phyloP scores from a whole-genome alignment of 2,329 filamentous ascomycete genomes.

The Diaporthe sp. region DNA sequence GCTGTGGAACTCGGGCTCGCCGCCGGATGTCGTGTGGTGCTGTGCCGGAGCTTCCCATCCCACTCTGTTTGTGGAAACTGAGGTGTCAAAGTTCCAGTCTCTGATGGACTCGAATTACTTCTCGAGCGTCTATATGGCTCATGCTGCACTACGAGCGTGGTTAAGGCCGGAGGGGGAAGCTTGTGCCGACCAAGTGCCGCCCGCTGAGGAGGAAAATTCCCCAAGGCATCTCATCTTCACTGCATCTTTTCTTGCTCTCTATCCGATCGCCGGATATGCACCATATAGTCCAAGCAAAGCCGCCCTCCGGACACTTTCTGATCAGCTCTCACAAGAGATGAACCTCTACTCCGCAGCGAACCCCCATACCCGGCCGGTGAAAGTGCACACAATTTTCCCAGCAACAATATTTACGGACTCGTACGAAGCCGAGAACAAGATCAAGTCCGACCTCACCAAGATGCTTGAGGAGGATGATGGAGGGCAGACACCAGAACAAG shows the following conservation, averaged over 20 bases:
- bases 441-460: conserved; percentile 56
- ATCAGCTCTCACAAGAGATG: conserved; percentile 74
- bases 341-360: conserved; percentile 52
- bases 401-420: conserved; percentile 74
- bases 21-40: conserved; percentile 76
- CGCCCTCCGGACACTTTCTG: conserved; percentile 75
- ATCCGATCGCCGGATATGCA: conserved; percentile 74
- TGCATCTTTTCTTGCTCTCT: conserved; percentile 72
- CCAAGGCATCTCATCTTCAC: conserved; percentile 78
- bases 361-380: conserved; percentile 54
- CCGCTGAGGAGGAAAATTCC: conserved; percentile 62
- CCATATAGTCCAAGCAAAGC: conserved; percentile 78
- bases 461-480: conserved; percentile 54
- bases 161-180: conserved; percentile 40
- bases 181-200: not conserved
- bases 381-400: conserved; percentile 75
- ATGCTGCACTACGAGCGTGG: conserved; percentile 51
- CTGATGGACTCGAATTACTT: conserved; percentile 59
- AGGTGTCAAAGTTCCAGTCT: conserved; percentile 49
- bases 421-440: conserved; percentile 55
- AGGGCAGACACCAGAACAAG: conserved; percentile 66
- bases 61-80: conserved; percentile 54
- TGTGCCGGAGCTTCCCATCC: conserved; percentile 74
- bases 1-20: conserved; percentile 72
- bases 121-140: conserved; percentile 55